Evolutionary conservation across 148 eudicot genomes (phyloP).

Genomic region (Rhododendron ferrugineum): DNA sequence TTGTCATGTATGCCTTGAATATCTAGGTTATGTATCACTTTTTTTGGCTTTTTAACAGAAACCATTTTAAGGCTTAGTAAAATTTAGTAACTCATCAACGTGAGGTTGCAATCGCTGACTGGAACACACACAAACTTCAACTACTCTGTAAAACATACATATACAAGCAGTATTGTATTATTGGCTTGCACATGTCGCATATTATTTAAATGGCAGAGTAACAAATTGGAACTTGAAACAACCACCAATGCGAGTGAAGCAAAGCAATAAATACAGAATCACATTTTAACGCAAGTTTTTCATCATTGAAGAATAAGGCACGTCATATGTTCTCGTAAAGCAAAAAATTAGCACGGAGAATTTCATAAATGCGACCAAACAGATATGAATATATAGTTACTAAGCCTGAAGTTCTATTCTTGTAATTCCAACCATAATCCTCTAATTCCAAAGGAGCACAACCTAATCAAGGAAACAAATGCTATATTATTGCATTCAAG

Average conservation of each 20-base stretch:
- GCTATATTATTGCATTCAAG: neutral
- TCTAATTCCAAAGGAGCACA: neutral
- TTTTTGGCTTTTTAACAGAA: neutral
- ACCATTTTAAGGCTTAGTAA: neutral
- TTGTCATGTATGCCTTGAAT: neutral
- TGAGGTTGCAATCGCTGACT: neutral
- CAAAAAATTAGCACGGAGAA: neutral
- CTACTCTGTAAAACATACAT: neutral
- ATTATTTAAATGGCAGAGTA: neutral
- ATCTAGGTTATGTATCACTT: neutral
- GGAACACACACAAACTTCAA: neutral
- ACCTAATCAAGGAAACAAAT: neutral
- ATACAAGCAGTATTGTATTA: neutral
- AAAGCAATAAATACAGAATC: neutral
- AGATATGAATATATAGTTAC: neutral
- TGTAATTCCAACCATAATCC: slow-evolving; percentile 4
- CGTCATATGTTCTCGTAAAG: neutral
- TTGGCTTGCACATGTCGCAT: neutral
- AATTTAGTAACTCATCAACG: neutral
- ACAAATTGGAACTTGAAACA: neutral
- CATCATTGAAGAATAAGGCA: neutral
- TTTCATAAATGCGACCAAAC: neutral
- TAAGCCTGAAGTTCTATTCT: neutral
- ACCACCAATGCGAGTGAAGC: neutral
- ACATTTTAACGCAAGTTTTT: neutral